Evolutionary conservation across 176 grass and related monocot species (phyloP), one percentile per base, ranked within the genome.

Genomic region (Carex myosuroides): DNA sequence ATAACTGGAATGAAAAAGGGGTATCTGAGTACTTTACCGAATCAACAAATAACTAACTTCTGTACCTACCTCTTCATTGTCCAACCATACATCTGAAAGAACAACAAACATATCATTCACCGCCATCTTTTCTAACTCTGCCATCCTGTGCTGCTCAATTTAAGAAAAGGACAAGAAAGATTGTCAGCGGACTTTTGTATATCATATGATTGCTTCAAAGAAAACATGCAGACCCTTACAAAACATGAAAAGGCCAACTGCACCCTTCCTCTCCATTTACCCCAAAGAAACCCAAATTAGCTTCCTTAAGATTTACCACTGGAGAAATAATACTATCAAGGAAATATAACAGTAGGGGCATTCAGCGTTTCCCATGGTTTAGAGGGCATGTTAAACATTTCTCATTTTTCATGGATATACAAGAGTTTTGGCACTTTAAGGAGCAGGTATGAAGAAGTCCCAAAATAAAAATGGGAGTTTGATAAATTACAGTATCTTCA

Each of bases 101-200:
- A 95, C 79, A 37, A 98, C 95, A 90, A 98, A 94, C 95, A 95
- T 98, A 70, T 98, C 92, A 90, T 98, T 98, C 32, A 92, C 86
- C 0, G 89, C 89, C 85, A 90, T 91, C 74, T 95, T 90, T 88
- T 98, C 95, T 62, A 98, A 84, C 64, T 83, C 82, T 83, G 86
- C 84, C 66, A 98, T 79, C 81, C 92, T 91, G 73, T 84, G 42
- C 92, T 98, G 86, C 87, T 91, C 67, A 17, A 84, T 84, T 85
- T 65, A 61, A 82, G 84, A 30, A 76, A 76, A 64, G 7, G 76
- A 32, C 60, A 89, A 57, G 81, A 88, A 70, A 79, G 35, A 85
- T 32, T 9, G 64, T 84, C 83, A 67, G n/a, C 56, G 44, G 57
- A 80, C 35, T 70, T 22, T 81, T 60, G 52, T 66, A 21, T 39